These are phyloP conservation scores for Sugiyamaella paludigena DNA, from an alignment of 1,139 yeast species.

Conservation along the genomic window DNA sequence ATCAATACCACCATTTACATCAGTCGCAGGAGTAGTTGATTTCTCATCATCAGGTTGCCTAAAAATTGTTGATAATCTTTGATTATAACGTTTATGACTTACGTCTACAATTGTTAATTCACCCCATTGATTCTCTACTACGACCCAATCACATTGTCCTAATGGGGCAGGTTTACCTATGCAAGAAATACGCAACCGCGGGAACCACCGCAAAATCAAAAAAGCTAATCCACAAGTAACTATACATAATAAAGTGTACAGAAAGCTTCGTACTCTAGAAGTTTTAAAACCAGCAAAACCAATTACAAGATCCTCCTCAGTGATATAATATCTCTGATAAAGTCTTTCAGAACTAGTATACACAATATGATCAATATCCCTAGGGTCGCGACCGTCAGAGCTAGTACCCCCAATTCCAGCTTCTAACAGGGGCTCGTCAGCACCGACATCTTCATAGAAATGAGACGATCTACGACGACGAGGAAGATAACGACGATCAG, in stretches of 20 bases:
- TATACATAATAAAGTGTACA: constrained; percentile 57
- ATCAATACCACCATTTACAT: not conserved
- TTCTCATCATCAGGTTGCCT: constrained; percentile 32
- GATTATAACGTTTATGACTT: constrained; percentile 58
- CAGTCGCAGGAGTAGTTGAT: not conserved
- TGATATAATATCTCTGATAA: constrained; percentile 78
- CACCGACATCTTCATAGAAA: constrained; percentile 18
- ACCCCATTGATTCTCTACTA: constrained; percentile 90
- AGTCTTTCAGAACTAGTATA: constrained; percentile 19
- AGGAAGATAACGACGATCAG: constrained; percentile 5
- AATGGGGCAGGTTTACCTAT: constrained; percentile 67
- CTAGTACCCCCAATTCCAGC: constrained; percentile 13
- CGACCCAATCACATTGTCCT: constrained; percentile 89
- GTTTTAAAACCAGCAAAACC: constrained; percentile 88
- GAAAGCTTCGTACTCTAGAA: constrained; percentile 44
- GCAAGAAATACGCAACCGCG: constrained; percentile 65
- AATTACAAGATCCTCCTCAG: constrained; percentile 91
- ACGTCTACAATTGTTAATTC: constrained; percentile 65
- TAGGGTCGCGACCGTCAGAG: constrained; percentile 9
- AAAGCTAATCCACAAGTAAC: constrained; percentile 69
- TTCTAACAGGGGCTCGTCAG: constrained; percentile 18
- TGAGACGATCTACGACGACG: constrained; percentile 24
- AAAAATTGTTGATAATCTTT: constrained; percentile 68
- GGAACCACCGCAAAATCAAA: constrained; percentile 79
- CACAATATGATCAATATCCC: constrained; percentile 6